Conservation (phyloP, 2,329 filamentous ascomycete genomes). For the Cercospora nicotianae region DNA sequence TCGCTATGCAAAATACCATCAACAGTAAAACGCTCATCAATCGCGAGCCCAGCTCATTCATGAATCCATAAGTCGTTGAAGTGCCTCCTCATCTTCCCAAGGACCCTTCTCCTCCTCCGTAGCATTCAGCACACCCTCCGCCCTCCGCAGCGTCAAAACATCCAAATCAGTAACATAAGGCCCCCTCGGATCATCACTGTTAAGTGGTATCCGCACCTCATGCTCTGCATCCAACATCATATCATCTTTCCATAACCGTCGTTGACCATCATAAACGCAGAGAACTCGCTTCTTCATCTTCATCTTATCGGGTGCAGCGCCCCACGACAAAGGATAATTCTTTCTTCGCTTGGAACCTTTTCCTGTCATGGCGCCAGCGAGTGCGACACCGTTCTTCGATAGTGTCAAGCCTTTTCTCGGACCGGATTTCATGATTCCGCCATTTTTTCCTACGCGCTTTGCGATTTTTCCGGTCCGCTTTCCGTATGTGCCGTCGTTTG, state of each 20-base stretch:
- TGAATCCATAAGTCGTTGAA: slow-evolving; percentile 57
- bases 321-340: slow-evolving; percentile 93
- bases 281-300: slow-evolving; percentile 97
- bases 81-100: slow-evolving; percentile 70
- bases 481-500: slow-evolving; percentile 57
- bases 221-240: slow-evolving; percentile 97
- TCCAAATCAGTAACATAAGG: slow-evolving; percentile 91
- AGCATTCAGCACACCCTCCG: slow-evolving; percentile 77
- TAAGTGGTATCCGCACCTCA: slow-evolving; percentile 81
- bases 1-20: neutral
- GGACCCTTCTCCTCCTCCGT: slow-evolving; percentile 84
- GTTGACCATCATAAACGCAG: slow-evolving; percentile 84
- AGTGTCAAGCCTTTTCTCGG: slow-evolving; percentile 69
- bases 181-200: slow-evolving; percentile 61
- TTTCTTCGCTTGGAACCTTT: slow-evolving; percentile 82
- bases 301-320: slow-evolving; percentile 88
- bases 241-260: slow-evolving; percentile 93
- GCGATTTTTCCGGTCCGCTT: slow-evolving; percentile 47
- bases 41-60: slow-evolving; percentile 11
- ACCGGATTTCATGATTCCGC: slow-evolving; percentile 45
- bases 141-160: slow-evolving; percentile 81
- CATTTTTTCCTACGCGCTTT: slow-evolving; percentile 44
- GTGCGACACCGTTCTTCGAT: slow-evolving; percentile 70
- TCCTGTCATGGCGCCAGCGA: slow-evolving; percentile 48
- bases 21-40: neutral